Conservation (phyloP, 2,329 filamentous ascomycete species). For the Sporothrix mexicana region DNA sequence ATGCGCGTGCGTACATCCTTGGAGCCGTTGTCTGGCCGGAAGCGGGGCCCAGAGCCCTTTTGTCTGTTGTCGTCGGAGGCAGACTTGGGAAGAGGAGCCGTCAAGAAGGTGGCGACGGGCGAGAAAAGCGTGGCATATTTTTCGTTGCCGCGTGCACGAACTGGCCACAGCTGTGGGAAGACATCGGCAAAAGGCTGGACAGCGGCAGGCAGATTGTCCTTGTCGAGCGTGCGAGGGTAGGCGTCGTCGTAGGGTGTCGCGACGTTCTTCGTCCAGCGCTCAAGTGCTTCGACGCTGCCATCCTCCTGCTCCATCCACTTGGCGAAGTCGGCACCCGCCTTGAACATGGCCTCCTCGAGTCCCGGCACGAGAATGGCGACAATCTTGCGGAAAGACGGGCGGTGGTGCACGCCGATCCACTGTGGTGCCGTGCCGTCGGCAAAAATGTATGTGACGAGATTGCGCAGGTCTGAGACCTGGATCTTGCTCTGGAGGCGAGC, state of each 20-base stretch:
- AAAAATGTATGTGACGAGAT: slow-evolving; percentile 69
- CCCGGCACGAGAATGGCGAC: slow-evolving; percentile 93
- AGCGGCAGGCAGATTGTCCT: slow-evolving; percentile 57
- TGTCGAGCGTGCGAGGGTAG: slow-evolving; percentile 60
- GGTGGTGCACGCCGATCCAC: slow-evolving; percentile 68
- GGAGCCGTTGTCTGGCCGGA: slow-evolving; percentile 66
- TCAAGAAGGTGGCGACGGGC: slow-evolving; percentile 82
- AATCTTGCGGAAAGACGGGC: slow-evolving; percentile 73
- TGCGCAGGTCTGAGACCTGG: slow-evolving; percentile 66
- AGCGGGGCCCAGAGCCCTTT: slow-evolving; percentile 46
- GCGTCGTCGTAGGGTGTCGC: slow-evolving; percentile 57
- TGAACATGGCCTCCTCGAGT: slow-evolving; percentile 88
- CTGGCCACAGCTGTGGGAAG: slow-evolving; percentile 87
- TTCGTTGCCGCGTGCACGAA: slow-evolving; percentile 85
- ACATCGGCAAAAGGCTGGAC: slow-evolving; percentile 76
- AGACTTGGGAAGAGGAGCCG: slow-evolving; percentile 70
- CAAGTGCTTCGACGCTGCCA: slow-evolving; percentile 43
- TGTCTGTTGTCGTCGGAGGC: slow-evolving; percentile 61
- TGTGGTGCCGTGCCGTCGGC: slow-evolving; percentile 69
- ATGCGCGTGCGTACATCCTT: slow-evolving; percentile 80
- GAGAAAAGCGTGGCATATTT: slow-evolving; percentile 80
- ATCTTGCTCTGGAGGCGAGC: slow-evolving; percentile 66
- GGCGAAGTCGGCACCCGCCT: slow-evolving; percentile 59
- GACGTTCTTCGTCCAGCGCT: slow-evolving; percentile 48
- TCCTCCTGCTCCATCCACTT: slow-evolving; percentile 50